Base-by-base conservation (phyloP, 805 yeast genomes). In the Pichia paraexigua region DNA sequence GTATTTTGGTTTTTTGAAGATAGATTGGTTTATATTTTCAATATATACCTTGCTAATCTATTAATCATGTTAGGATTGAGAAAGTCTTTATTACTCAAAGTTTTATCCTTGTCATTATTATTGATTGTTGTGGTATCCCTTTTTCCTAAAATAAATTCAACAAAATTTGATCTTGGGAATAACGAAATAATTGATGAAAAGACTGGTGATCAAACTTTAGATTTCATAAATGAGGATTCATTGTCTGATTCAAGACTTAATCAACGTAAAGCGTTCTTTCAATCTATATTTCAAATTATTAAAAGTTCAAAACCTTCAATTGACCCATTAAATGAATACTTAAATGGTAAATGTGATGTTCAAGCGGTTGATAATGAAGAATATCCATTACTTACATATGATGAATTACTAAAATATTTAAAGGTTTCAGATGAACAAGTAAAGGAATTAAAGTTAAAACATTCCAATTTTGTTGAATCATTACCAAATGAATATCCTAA, bases 401-500 rank as follows among this genome's bases (percentile, higher is more conserved):
- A 44, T 9, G 22, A 77, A 61, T 67, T 83, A 41, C 64, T 71
- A 3, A 63, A 71, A 25, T 81, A 78, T 58, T 66, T 83, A 25
- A 74, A 75, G 48, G 60, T 82, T 37, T 64, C 70, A 8, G 63
- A 63, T 0, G 62, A 63, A 0, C 83, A 80, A 54, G 62, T 78
- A 41, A 55, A 59, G 0, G 66, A 73, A 24, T 69, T 83, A 73
- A 70, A 64, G 24, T 58, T 60, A 13, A 72, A 81, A 2, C 88
- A 83, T 61, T 49, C 60, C 5, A 61, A 61, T 43, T 77, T 78
- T 11, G 70, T 78, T 21, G 60, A 65, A 2, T 67, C 66, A 28
- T 61, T 83, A 64, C 86, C 84, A 1, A 70, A 70, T 4, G 65
- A 67, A 47, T 61, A 69, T 5, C 81, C 80, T 0, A 74, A 71